Evolutionary conservation across 2,329 filamentous ascomycete genomes (phyloP), one percentile per base, ranked within the genome.

Genomic region (Mycogone perniciosa): DNA sequence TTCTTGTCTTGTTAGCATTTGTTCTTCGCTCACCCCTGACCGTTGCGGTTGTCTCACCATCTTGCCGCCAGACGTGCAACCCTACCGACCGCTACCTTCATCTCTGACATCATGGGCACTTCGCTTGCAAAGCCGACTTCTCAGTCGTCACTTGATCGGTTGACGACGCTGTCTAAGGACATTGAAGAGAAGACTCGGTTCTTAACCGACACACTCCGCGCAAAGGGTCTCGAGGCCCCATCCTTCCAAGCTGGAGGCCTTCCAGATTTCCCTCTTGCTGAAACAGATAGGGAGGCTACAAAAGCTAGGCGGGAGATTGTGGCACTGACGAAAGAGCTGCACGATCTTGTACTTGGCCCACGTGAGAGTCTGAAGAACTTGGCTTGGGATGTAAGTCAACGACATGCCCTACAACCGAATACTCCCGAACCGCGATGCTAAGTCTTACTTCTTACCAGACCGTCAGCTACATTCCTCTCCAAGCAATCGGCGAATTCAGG

Each of bases 401-500:
- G 11, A 27, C 44, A 27, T 46, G 13, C 9, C 20, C 30, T 7
- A 46, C 26, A 6, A 35, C 13, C 31, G 11, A 5, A 35, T 34
- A 27, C 29, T 29, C 31, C 7, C 31, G 29, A n/a, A 7, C 26
- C 42, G 13, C 20, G 8, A 30, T 20, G 1, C 30, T 49, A 13
- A 31, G n/a, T 11, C 46, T 31, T 30, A 8, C 27, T 7, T 33
- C 13, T 26, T 4, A 20, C 20, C 34, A 64, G 61, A 55, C 54
- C 29, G 42, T 64, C 34, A 63, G 58, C 48, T 60, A 57, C 44
- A 54, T 65, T 34, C 58, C 64, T 6, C 55, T 67, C 2, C 63
- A 66, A 27, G 63, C 63, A 5, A 59, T 67, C 5, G 62, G 59
- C 52, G 59, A 64, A 29, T 65, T 67, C 56, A 60, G 57, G 30